phyloP scores from a whole-genome alignment of 176 grass and related monocot genomes.

The Carex myosuroides region DNA sequence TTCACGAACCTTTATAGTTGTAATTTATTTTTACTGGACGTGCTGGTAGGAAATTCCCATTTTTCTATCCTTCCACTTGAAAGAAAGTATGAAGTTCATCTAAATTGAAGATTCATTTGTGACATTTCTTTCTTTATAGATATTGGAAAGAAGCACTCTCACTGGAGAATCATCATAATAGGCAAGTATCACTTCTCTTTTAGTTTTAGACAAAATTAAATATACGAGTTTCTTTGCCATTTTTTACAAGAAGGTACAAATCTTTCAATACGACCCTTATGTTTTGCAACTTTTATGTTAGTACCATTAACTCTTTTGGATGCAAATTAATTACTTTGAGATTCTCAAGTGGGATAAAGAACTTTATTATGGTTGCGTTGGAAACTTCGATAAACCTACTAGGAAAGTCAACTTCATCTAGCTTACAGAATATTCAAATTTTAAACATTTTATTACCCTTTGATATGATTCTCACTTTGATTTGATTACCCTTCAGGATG shows the following conservation, averaged over 20 bases:
- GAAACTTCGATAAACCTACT: not conserved
- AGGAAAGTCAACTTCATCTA: not conserved
- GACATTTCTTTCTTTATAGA: no score
- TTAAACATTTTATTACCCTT: not conserved
- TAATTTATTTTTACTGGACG: no score
- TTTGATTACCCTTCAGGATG: no score
- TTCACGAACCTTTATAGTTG: no score
- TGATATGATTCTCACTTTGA: no score
- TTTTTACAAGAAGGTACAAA: not conserved
- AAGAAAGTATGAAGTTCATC: no score
- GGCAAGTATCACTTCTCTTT: not conserved
- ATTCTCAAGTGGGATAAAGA: not conserved
- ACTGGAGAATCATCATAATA: not conserved
- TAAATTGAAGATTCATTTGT: no score
- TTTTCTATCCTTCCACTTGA: no score
- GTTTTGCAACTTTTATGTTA: no score
- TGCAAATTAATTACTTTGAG: not conserved
- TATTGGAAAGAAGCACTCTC: no score
- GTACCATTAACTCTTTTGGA: no score
- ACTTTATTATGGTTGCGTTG: not conserved
- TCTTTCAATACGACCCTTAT: not conserved
- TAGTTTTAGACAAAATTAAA: not conserved
- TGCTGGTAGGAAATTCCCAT: no score
- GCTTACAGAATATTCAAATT: not conserved
- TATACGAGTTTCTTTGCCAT: not conserved